Base-by-base conservation (phyloP, 371 early-diverging fungal genomes). In the Smittium culicis region DNA sequence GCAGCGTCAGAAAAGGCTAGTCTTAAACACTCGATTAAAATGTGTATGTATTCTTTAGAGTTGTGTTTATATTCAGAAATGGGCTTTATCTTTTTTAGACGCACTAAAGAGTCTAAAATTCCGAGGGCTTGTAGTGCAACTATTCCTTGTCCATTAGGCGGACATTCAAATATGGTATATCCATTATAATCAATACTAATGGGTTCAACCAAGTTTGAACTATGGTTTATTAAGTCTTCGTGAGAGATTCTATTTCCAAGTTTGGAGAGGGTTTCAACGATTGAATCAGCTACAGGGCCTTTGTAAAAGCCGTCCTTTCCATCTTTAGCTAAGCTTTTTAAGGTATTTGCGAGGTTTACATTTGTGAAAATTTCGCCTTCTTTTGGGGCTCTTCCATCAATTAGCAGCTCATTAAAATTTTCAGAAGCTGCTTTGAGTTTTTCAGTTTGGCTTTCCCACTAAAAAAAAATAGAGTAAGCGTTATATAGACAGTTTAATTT, bases 131-230 rank as follows among this genome's bases (percentile, higher is more conserved):
- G 79, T 27, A 90, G 71, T 0, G 88, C 85, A 1, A 82, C 83
- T 34, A 88, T 79, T 28, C 92, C 91, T 71, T 85, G 85, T 17
- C 88, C 88, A 69, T 90, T 90, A 2, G 90, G 91, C 33, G 90
- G 86, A 60, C 85, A 85, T 74, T 90, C 90, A 77, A 83, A 81
- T 0, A 92, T 73, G 1, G 80, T 82, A 67, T 82, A 71, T 24
- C 79, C 84, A 5, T 81, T 75, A 73, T 87, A 93, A 34, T 82
- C 83, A 57, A 85, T 77, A 0, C 81, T 81, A 30, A 89, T 81
- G 1, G 91, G 90, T 33, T 80, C 79, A 25, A 85, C 80, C 0
- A 75, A 54, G 28, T 85, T 80, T 1, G 83, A 76, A 2, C 70
- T 67, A 71, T 92, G 92, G 0, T 69, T 34, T n/a, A 72, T 72